Conservation (phyloP, 495 filamentous ascomycete genomes). For the Penicillium samsonianum region DNA sequence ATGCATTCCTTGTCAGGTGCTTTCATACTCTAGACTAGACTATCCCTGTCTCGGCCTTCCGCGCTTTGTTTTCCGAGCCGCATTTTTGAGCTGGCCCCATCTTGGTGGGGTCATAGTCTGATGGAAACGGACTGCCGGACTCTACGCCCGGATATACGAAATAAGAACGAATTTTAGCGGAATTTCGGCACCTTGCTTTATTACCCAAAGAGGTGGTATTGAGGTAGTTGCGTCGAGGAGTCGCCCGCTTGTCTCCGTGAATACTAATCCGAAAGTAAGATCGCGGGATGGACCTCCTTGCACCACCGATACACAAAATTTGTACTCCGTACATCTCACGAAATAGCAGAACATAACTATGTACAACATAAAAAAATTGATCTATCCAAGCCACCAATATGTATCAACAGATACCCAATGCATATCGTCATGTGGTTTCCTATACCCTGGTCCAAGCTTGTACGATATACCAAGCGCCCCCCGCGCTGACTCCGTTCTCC, state of each 20-base stretch:
- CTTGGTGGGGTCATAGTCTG: slow-evolving; percentile 6
- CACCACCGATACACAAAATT: not conserved
- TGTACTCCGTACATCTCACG: not conserved
- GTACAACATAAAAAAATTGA: not conserved
- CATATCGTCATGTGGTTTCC: slow-evolving; percentile 9
- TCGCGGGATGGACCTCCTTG: not conserved
- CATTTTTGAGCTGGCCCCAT: slow-evolving; percentile 19
- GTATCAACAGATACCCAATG: not conserved
- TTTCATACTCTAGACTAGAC: slow-evolving; percentile 8
- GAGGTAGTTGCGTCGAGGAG: not conserved
- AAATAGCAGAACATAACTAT: not conserved
- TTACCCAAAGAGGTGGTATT: slow-evolving; percentile 3
- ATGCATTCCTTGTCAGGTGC: slow-evolving; percentile 10
- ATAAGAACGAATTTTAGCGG: not conserved
- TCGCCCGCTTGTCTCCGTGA: not conserved
- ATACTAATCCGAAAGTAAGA: not conserved
- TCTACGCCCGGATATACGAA: not conserved
- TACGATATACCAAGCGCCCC: too few species aligned
- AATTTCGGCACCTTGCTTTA: not conserved
- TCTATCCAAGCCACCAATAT: not conserved
- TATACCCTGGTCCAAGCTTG: not conserved
- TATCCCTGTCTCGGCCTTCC: slow-evolving; percentile 27
- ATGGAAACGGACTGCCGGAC: not conserved
- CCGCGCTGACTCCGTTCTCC: not conserved
- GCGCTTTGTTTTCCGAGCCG: slow-evolving; percentile 24